A percentile compares a stretch with the other conserved stretches of the same genome.
These are phyloP conservation scores for Pichia sp. DNA, from an alignment of 1,139 yeast species.

Conservation along the genomic window DNA sequence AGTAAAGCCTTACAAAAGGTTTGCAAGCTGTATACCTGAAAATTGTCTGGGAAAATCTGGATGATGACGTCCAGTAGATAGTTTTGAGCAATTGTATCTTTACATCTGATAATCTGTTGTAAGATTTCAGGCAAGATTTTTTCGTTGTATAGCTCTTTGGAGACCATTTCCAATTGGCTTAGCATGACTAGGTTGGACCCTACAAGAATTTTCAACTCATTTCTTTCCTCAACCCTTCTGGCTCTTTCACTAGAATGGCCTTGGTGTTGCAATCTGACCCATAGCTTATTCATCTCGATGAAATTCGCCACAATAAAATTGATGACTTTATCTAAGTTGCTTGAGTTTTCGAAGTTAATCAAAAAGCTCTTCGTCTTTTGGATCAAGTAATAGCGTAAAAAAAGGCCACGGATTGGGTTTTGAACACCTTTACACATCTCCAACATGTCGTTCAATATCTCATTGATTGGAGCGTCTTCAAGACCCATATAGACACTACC, in stretches of 20 bases:
- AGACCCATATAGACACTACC: conserved; percentile 85
- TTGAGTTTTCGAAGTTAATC: conserved; percentile 24
- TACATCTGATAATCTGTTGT: conserved; percentile 89
- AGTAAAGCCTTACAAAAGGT: conserved; percentile 62
- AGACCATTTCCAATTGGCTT: conserved; percentile 80
- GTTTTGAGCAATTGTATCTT: conserved; percentile 88
- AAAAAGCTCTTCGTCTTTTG: conserved; percentile 71
- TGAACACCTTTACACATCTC: conserved; percentile 99
- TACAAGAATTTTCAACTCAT: conserved; percentile 84
- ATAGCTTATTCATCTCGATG: conserved; percentile 93
- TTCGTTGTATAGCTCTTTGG: conserved; percentile 54
- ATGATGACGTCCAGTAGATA: conserved; percentile 84
- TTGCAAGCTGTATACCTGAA: conserved; percentile 74
- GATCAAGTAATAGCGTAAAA: conserved; percentile 80
- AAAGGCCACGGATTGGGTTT: conserved; percentile 87
- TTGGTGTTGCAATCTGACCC: conserved; percentile 96
- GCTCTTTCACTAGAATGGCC: conserved; percentile 86
- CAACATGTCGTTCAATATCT: conserved; percentile 91
- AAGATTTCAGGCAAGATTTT: conserved; percentile 73
- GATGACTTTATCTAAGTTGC: conserved; percentile 32
- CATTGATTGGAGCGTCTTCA: conserved; percentile 75
- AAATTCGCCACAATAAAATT: conserved; percentile 79
- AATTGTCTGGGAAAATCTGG: conserved; percentile 92
- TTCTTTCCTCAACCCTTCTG: conserved; percentile 72
- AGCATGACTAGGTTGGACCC: conserved; percentile 89